Base-by-base conservation (phyloP, 1,284 basidiomycete genomes). In the Pulchroboletus neoregius region DNA sequence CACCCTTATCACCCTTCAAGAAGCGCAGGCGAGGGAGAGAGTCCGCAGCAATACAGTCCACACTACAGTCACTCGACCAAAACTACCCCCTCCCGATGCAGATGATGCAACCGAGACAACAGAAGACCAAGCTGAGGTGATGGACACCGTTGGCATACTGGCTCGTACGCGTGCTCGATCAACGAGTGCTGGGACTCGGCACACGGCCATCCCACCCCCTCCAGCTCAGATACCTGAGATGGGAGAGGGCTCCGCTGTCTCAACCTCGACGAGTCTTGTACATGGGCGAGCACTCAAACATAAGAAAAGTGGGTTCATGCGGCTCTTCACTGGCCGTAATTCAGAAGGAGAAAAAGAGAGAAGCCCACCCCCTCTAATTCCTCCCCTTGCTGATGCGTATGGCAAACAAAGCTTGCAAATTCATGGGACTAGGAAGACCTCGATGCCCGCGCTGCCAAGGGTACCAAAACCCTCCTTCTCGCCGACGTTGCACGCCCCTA, bases 291-390 rank as follows among this genome's bases (percentile, higher is more conserved):
- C 65, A 2, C 58, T 88, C 34, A 83, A 78, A 58, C 78, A 80
- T 48, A 85, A 86, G 71, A 89, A 84, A 64, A 90, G 87, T 55
- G 87, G 86, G 1, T 85, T 91, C 61, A 80, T 91, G 82, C 73
- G 84, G 46, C 66, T 91, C 11, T 89, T 91, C 65, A 80, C 83
- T 58, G 73, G 72, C 23, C 78, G 74, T 55, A 80, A 30, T 45
- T 44, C 51, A 12, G 61, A 67, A 41, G 59, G 49, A 32, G 61
- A 65, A 10, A 75, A 71, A 50, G 75, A 71, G 35, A 70, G 60
- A 47, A 59, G 54, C 3, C 65, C 65, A 6, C 74, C 73, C 1
- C 81, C 80, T 6, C 80, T 84, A 12, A 71, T 83, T 4, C 81
- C 81, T 22, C 58, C 72, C 9, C 55, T 78, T 33, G 63, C 68